Conservation (phyloP, 208 protist species). For the Borovskyia barvae region DNA sequence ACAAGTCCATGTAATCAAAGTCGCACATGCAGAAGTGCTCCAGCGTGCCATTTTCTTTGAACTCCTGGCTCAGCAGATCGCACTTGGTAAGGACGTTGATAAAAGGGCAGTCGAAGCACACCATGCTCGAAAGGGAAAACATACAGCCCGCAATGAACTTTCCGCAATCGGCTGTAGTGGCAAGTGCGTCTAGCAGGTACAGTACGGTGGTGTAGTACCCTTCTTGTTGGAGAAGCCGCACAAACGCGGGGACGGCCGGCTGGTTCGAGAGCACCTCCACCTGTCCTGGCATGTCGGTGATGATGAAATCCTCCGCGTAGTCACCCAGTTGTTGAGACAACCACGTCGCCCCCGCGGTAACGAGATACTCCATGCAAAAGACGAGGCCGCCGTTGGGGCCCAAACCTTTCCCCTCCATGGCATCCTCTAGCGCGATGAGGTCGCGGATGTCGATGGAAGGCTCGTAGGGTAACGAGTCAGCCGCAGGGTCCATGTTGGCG, state of each 20-base stretch:
- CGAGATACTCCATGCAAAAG: slow-evolving; percentile 98
- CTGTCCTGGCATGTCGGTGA: slow-evolving; percentile 99
- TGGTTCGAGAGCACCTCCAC: slow-evolving; percentile 99
- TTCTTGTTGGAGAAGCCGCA: slow-evolving; percentile 74
- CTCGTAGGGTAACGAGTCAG: slow-evolving; percentile 91
- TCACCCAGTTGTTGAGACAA: slow-evolving; percentile 92
- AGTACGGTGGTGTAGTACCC: slow-evolving; percentile 84
- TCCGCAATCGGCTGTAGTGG: slow-evolving; percentile 78
- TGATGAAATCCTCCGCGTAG: slow-evolving; percentile 95
- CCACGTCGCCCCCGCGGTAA: slow-evolving; percentile 93
- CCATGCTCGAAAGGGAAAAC: slow-evolving; percentile 90
- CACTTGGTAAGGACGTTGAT: slow-evolving; percentile 92
- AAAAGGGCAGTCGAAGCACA: slow-evolving; percentile 90
- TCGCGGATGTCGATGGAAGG: slow-evolving; percentile 93
- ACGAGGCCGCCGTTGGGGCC: slow-evolving; percentile 99
- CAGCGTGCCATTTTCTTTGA: slow-evolving; percentile 61
- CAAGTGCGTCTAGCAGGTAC: slow-evolving; percentile 84
- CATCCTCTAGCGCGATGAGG: slow-evolving; percentile 94
- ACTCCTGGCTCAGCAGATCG: slow-evolving; percentile 71
- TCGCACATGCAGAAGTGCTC: slow-evolving; percentile 89
- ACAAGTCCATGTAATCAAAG: slow-evolving; percentile 84
- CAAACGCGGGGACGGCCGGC: slow-evolving; percentile 86
- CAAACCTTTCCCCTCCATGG: slow-evolving; percentile 89
- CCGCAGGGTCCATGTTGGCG: slow-evolving; percentile 99
- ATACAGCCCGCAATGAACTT: slow-evolving; percentile 92